Base-by-base conservation (phyloP, 2,329 filamentous ascomycete genomes). In the Cercospora zeina region DNA sequence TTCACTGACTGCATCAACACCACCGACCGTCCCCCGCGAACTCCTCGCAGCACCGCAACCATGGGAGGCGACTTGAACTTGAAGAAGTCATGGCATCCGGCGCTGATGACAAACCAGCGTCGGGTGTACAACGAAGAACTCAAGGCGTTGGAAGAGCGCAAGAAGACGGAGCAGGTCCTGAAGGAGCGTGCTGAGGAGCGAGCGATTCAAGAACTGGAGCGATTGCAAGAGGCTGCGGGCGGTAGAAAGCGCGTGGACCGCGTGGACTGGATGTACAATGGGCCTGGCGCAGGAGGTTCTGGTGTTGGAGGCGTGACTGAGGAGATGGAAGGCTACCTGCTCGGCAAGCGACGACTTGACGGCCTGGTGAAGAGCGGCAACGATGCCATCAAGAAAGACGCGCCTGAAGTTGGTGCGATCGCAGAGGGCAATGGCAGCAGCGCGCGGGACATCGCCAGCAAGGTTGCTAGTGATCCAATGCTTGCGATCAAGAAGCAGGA, bases 181-280 rank as follows among this genome's bases (percentile, higher is more conserved):
- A 93, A 96, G 72, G 95, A 99, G 77, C 88, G 96, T 68, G 91
- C 93, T 69, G 93, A 97, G 75, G 96, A 99, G 79, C 87, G 93
- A 51, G 88, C 90, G 53, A 90, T 96, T 68, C 91, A 97, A 76
- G 93, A 97, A 75, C 85, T 97, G 1, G 90, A 97, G 76, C 86
- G 87, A 57, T 84, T 97, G 68, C 91, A 97, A 61, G 95, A 97
- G 77, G 88, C 89, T 2, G 89, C 92, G 0, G 95, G 95, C 37
- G 92, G 93, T 60, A 86, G 85, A 70, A 93, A 91, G 73, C 84
- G 89, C 58, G 79, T 89, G 31, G 88, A 93, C 70, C 87, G 92
- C 36, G 93, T 99, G 27, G 95, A 97, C 72, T 99, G 95, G 91
- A 97, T 99, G 91, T 99, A 99, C 77, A 87, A 89, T 70, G 93